Conservation (phyloP, 108 stramenopile species). For the Cyclotella cryptica region DNA sequence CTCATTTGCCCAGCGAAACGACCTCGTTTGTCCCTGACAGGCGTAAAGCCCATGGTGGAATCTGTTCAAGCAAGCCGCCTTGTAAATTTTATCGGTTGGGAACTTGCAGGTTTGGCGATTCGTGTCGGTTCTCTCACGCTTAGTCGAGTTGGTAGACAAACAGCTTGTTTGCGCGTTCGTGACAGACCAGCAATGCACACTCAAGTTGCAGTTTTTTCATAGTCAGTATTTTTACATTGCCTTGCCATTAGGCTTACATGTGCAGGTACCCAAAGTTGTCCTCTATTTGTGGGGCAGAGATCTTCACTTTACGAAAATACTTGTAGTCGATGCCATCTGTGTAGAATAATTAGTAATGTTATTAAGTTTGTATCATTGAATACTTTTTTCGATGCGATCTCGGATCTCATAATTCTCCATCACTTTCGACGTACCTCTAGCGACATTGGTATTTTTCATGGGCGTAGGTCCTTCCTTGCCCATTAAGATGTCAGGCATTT, state of each 20-base stretch:
- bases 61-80: not conserved
- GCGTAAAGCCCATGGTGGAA: not conserved
- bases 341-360: too few relatives aligned
- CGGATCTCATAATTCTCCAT: too few relatives aligned
- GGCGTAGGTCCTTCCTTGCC: too few relatives aligned
- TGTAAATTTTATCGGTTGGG: constrained; percentile 56
- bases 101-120: constrained; percentile 57
- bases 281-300: too few relatives aligned
- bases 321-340: too few relatives aligned
- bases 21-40: not conserved
- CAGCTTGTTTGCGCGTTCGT: not conserved
- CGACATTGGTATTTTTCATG: too few relatives aligned
- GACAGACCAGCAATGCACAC: not conserved
- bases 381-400: too few relatives aligned
- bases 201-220: not conserved
- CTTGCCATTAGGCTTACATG: too few relatives aligned
- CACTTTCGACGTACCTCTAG: too few relatives aligned
- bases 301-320: too few relatives aligned
- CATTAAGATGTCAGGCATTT: not conserved
- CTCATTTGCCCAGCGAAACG: not conserved
- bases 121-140: constrained; percentile 43
- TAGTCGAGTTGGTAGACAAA: not conserved
- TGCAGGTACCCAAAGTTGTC: too few relatives aligned
- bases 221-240: not conserved
- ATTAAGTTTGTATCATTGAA: too few relatives aligned